Evolutionary conservation across 306 rosid genomes (phyloP), one percentile per base, ranked within the genome.

Genomic region (Mucuna pruriens): DNA sequence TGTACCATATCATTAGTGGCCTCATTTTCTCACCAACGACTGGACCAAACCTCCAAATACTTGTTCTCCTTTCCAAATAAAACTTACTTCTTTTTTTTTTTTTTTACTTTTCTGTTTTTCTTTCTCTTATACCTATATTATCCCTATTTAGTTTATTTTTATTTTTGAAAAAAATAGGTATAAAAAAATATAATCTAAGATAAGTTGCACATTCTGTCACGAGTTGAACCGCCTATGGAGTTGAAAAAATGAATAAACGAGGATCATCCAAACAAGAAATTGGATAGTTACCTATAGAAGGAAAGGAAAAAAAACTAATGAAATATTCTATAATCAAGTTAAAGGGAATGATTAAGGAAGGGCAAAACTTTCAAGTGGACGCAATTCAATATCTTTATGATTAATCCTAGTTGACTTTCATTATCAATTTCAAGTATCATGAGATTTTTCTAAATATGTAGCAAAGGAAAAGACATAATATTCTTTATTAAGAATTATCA

Each of bases 1-100:
- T 23, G 55, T 20, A 40, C 55, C 74, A 20, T 42, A 68, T 40
- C 74, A 68, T 68, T 42, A 68, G 55, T 42, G 54, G 6, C 74
- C 51, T 67, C 36, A 40, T 39, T 67, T 67, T 25, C 17, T 40
- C 36, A 68, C 74, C 54, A 20, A 19, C 20, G 20, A 68, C 55
- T 11, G 12, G 20, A 68, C 54, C 74, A 42, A 40, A 20, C 1
- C 36, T 68, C 3, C 74, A 68, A 40, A 42, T 22, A 11, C 22
- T 6, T 68, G 6, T 12, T 68, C 31, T 68, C 12, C 55, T 42
- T 42, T 20, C 51, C 73, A 39, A 10, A 20, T 10, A 0, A 19
- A 19, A 17, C 5, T 20, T 19, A n/a, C 22, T 0, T 36, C 8
- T 5, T 2, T 8, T 55, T 10, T 17, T 10, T 36, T n/a, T 17